These are phyloP conservation scores for Cryptococcus depauperatus DNA, from an alignment of 1,284 basidiomycete species.

Conservation along the genomic window DNA sequence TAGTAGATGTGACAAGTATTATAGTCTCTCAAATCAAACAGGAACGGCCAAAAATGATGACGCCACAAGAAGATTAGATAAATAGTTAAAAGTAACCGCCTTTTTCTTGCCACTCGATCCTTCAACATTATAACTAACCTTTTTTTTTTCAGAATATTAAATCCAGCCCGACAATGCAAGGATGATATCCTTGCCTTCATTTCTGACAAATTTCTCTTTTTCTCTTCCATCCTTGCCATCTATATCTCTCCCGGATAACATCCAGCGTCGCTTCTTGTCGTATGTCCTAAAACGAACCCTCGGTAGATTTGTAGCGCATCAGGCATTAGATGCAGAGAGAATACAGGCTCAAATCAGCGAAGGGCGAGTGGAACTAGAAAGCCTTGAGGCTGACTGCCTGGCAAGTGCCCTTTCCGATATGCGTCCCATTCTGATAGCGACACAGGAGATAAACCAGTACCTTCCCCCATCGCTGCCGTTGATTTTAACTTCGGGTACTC, in stretches of 20 bases:
- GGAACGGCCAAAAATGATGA: too few species aligned
- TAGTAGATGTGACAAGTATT: too few species aligned
- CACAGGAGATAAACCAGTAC: conserved; percentile 69
- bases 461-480: conserved; percentile 60
- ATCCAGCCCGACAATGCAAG: conserved; percentile 3
- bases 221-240: conserved; percentile 31
- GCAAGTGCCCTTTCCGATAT: conserved; percentile 48
- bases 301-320: conserved; percentile 77
- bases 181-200: conserved; percentile 35
- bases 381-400: conserved; percentile 67
- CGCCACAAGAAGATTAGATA: too few species aligned
- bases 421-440: not conserved
- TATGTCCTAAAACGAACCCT: conserved; percentile 76
- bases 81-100: too few species aligned
- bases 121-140: too few species aligned
- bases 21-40: too few species aligned
- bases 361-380: conserved; percentile 75
- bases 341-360: conserved; percentile 87
- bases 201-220: conserved; percentile 32
- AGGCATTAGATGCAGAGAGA: conserved; percentile 75
- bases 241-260: conserved; percentile 62
- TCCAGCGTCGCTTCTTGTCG: conserved; percentile 82
- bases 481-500: conserved; percentile 59
- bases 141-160: too few species aligned
- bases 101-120: too few species aligned